Base-by-base conservation (phyloP, 225 moss, liverwort and hornwort species). In the Rhytidiadelphus loreus region DNA sequence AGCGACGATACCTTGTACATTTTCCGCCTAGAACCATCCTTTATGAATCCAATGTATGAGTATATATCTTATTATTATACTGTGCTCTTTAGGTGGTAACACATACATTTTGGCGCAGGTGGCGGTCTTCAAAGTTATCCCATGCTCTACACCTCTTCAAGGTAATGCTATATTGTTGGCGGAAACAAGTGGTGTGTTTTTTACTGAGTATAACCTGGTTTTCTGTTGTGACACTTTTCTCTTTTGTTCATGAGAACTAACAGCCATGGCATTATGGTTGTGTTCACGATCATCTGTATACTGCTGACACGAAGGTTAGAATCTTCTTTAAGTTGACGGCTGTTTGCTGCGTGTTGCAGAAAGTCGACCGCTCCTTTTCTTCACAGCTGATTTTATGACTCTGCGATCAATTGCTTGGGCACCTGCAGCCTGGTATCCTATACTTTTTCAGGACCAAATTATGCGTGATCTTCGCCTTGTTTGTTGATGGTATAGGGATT, bases 381-480 rank as follows among this genome's bases (percentile, higher is more conserved):
- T 97, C 77, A 94, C 92, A 89, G 98, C 96, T 93, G 98, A 99
- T 91, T 89, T 92, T 37, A 89, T 96, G 90, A 95, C 98, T 66
- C 85, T 99, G 71, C 96, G 98, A 89, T 91, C 98, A 65, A 92
- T 97, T 75, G 95, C 96, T 78, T 99, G 98, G 98, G 98, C 96
- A 87, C 98, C 98, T 85, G 89, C 93, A 84, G 91, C 86, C 91
- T 95, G 96, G 98, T 96, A 93, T 56, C 53, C 10, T 86, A 39
- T 35, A 69, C 85, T 52, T 85, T 89, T 80, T 56, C 61, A 66
- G 30, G 69, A 89, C 58, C 64, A 81, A 85, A 63, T 64, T 50
- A 87, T 87, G 80, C 48, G 28, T 87, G 75, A 50, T 83, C 39
- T 82, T 60, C 50, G 55, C 44, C 80, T 85, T 91, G 74, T 87